These are phyloP conservation scores for Coemansia aciculifera DNA, from an alignment of 192 early-diverging fungal species.

Conservation along the genomic window DNA sequence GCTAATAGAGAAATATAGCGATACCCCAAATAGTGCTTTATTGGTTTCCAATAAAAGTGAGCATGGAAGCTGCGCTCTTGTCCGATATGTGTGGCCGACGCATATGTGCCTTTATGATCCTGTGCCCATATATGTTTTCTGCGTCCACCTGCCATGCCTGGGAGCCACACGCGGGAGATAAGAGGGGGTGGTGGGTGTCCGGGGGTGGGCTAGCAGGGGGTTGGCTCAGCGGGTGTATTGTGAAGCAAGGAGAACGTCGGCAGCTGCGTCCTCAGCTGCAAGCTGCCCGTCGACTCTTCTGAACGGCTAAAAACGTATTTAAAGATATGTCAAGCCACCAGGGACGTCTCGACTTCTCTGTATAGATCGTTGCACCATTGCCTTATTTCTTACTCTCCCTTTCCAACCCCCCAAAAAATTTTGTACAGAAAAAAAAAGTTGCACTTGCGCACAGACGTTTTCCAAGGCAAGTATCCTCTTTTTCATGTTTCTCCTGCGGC, in stretches of 20 bases:
- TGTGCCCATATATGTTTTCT: constrained; percentile 9
- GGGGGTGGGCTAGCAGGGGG: not conserved
- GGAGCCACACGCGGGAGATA: not conserved
- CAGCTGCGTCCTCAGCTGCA: not conserved
- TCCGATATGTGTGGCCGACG: constrained; percentile 23
- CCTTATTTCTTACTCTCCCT: not conserved
- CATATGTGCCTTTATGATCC: constrained; percentile 13
- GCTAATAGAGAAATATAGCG: not conserved
- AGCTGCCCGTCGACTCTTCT: constrained; percentile 7
- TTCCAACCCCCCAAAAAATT: not conserved
- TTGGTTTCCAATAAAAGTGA: not conserved
- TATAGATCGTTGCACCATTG: not conserved
- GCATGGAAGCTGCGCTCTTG: not conserved
- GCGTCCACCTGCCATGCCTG: constrained; percentile 5
- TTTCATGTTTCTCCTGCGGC: not conserved
- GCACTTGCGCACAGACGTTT: constrained; percentile 10
- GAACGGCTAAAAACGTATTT: constrained; percentile 9
- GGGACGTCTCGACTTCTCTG: not conserved
- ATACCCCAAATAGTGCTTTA: constrained; percentile 1
- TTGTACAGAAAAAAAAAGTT: constrained; percentile 9
- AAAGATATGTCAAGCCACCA: constrained; percentile 9
- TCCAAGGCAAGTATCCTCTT: not conserved
- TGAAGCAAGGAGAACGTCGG: not conserved
- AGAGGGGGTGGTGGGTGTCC: not conserved
- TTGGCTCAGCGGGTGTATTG: not conserved